phyloP scores from a whole-genome alignment of 805 yeast species.

The Wickerhamiella sorbophila region DNA sequence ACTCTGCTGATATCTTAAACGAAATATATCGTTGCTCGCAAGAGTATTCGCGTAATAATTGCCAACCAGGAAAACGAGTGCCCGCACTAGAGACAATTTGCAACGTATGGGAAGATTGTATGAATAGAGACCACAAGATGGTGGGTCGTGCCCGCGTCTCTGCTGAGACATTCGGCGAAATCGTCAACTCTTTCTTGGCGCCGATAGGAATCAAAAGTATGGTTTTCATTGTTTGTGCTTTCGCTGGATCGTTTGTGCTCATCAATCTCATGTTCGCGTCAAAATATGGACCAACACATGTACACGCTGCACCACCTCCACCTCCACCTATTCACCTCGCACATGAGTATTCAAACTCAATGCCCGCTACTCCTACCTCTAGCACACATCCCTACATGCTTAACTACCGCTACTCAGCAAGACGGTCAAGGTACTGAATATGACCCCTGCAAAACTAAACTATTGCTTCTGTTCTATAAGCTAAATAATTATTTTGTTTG shows the following conservation, averaged over 20 bases:
- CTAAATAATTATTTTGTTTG: conserved; percentile 3
- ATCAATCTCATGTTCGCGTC: conserved; percentile 22
- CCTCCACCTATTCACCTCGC: neutral
- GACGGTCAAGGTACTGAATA: neutral
- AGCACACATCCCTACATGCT: neutral
- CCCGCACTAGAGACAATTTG: conserved; percentile 67
- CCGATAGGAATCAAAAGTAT: conserved; percentile 61
- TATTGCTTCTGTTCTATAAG: too few relatives aligned
- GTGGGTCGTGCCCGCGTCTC: conserved; percentile 58
- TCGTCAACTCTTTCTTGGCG: conserved; percentile 57
- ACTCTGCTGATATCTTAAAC: conserved; percentile 42
- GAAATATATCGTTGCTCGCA: conserved; percentile 57
- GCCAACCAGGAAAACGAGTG: conserved; percentile 46
- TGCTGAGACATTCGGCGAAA: conserved; percentile 73
- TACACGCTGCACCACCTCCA: too few relatives aligned
- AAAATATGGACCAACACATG: conserved; percentile 11
- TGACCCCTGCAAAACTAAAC: too few relatives aligned
- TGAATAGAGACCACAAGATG: conserved; percentile 57
- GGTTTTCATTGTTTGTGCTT: conserved; percentile 21
- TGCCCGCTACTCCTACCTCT: neutral
- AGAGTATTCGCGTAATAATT: conserved; percentile 57
- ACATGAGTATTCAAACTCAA: neutral
- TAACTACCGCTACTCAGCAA: neutral
- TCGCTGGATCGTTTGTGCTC: conserved; percentile 21
- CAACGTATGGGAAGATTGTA: conserved; percentile 63